Conservation (phyloP, 2,329 filamentous ascomycete species). For the Didymosphaeria variabile region DNA sequence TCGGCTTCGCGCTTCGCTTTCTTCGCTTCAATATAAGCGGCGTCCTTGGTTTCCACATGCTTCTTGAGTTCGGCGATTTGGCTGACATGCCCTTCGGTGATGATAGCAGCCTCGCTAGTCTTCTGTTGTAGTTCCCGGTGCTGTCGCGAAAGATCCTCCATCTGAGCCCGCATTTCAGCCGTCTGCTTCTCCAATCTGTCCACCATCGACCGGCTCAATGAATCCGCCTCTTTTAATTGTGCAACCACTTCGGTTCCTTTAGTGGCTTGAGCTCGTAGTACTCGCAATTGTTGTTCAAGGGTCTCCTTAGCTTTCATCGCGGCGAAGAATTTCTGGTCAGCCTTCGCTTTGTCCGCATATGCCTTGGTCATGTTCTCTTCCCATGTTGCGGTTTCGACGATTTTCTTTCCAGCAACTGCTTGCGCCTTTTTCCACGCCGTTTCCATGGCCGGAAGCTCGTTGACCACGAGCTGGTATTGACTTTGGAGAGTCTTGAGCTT, state of each 20-base stretch:
- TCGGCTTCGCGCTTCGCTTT: conserved; percentile 68
- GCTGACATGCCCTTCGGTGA: conserved; percentile 74
- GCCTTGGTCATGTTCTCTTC: conserved; percentile 81
- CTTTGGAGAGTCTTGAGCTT: conserved; percentile 79
- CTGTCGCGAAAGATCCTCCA: conserved; percentile 74
- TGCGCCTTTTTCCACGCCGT: conserved; percentile 91
- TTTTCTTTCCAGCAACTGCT: conserved; percentile 83
- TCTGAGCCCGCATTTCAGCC: conserved; percentile 80
- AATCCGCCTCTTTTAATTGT: conserved; percentile 89
- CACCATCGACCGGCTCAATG: conserved; percentile 76
- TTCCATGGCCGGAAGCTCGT: conserved; percentile 88
- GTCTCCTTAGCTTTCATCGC: conserved; percentile 94
- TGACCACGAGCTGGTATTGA: conserved; percentile 84
- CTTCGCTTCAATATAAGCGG: conserved; percentile 70
- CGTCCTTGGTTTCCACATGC: conserved; percentile 78
- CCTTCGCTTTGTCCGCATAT: conserved; percentile 90
- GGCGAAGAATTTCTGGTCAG: conserved; percentile 97
- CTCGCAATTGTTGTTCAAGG: conserved; percentile 79
- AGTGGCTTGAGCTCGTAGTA: conserved; percentile 80
- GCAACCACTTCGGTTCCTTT: conserved; percentile 95
- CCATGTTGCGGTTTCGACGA: conserved; percentile 75
- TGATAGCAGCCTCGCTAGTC: conserved; percentile 73
- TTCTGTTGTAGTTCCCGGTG: conserved; percentile 79
- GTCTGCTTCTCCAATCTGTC: conserved; percentile 92
- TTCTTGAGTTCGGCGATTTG: conserved; percentile 81